These are phyloP conservation scores for Rhizopogon vinicolor DNA, from an alignment of 768 basidiomycete genomes.

Conservation along the genomic window DNA sequence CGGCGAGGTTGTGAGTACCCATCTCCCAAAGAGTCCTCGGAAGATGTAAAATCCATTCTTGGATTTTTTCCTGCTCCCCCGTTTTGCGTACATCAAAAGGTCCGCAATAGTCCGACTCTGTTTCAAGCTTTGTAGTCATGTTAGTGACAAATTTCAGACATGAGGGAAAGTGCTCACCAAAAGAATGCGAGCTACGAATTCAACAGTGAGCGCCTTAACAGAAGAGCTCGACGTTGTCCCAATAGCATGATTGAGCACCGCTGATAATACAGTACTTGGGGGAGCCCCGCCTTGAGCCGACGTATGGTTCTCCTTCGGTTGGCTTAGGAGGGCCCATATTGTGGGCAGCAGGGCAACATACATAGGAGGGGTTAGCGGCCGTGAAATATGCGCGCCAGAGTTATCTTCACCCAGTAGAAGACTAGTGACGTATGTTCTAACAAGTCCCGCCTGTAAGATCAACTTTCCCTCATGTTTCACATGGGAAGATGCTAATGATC, in stretches of 20 bases:
- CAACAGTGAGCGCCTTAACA: constrained; percentile 62
- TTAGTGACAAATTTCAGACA: background rate
- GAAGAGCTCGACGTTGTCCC: constrained; percentile 54
- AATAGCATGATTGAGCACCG: constrained; percentile 62
- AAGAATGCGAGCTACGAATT: constrained; percentile 68
- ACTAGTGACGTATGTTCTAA: constrained; percentile 56
- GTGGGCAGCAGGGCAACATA: constrained; percentile 72
- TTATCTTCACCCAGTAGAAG: constrained; percentile 50
- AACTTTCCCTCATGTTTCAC: constrained; percentile 15
- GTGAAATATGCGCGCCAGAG: constrained; percentile 38
- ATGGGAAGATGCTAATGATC: constrained; percentile 13
- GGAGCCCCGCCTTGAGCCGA: constrained; percentile 14
- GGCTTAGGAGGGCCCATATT: constrained; percentile 69
- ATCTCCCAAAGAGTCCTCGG: constrained; percentile 87
- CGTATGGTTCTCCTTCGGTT: constrained; percentile 22
- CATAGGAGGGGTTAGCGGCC: constrained; percentile 47
- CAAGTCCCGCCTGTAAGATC: constrained; percentile 41
- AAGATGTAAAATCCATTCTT: constrained; percentile 70
- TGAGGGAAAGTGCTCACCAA: constrained; percentile 43
- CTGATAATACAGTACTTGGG: constrained; percentile 35
- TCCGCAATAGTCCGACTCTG: constrained; percentile 48
- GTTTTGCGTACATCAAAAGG: constrained; percentile 34
- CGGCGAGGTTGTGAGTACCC: constrained; percentile 46
- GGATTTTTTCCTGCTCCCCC: constrained; percentile 30
- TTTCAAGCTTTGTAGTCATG: constrained; percentile 47